Evolutionary conservation across 371 early-diverging fungal species (phyloP), one percentile per base, ranked within the genome.

Genomic region (Mucor saturninus): DNA sequence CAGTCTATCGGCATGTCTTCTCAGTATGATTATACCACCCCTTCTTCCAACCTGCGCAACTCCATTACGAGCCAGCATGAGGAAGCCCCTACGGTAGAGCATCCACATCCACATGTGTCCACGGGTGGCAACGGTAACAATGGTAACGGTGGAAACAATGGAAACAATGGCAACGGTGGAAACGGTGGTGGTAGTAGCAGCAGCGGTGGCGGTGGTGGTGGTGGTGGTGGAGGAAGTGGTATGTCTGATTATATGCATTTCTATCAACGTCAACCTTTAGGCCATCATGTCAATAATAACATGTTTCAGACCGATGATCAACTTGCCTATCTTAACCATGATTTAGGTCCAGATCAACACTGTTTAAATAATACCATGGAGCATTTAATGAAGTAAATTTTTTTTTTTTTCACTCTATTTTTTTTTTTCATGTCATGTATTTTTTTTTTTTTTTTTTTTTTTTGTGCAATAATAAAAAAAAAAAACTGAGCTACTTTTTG

Each of bases 1-100:
- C 48, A 58, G 6, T 58, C 58, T 3, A 58, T 58, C 26, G 58
- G 58, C 28, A 58, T 58, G 6, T 28, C 32, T 15, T 35, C 46
- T 37, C 49, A 48, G 2, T 56, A 56, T 43, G 56, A 56, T n/a
- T 56, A 56, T 32, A 21, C 21, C 35, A 31, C 15, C 13, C 9
- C 15, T 53, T 35, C 26, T 10, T 58, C 58, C 0, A 38, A 15
- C 14, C 37, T 58, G 14, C 58, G 58, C 37, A 58, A 58, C 28
- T 58, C 58, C 2, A 58, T 58, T 38, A 49, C 48, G 14, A 49
- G 49, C 13, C 50, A 50, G 13, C 50, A 50, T 11, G 31, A 46
- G 8, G 46, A 50, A 29, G 30, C 31, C 0, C 15, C 31, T 30
- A 50, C 8, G 28, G 10, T 3, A 10, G 11, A 9, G 2, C 13